phyloP scores from a whole-genome alignment of 352 stramenopile genomes.

The Phytophthora cactorum region DNA sequence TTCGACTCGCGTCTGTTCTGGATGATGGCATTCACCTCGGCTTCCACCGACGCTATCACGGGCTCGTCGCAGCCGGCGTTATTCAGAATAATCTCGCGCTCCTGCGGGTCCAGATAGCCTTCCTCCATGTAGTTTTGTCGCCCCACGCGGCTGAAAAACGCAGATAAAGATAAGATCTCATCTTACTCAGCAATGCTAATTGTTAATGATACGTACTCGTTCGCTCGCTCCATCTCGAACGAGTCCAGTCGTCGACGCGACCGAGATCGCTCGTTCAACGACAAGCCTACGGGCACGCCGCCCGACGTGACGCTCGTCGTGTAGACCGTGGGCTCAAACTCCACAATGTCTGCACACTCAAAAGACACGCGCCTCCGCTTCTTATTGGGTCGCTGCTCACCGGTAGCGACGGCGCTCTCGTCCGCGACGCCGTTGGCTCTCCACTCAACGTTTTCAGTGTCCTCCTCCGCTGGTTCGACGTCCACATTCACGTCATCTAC shows the following conservation, averaged over 20 bases:
- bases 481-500: constrained; percentile 23
- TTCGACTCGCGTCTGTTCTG: constrained; percentile 82
- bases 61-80: constrained; percentile 79
- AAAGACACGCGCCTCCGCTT: constrained; percentile 77
- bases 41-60: constrained; percentile 75
- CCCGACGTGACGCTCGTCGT: constrained; percentile 84
- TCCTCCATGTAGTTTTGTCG: constrained; percentile 89
- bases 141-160: constrained; percentile 48
- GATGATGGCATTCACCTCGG: constrained; percentile 87
- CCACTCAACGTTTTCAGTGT: constrained; percentile 34
- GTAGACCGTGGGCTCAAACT: constrained; percentile 86
- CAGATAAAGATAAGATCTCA: constrained; percentile 2
- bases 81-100: constrained; percentile 78
- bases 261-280: constrained; percentile 75
- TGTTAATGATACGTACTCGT: constrained; percentile 49
- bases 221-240: constrained; percentile 76
- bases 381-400: constrained; percentile 49
- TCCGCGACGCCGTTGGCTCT: constrained; percentile 20
- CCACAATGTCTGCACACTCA: constrained; percentile 83
- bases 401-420: constrained; percentile 1
- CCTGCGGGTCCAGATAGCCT: constrained; percentile 79
- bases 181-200: too few species aligned
- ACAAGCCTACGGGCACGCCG: constrained; percentile 78
- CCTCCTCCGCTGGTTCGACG: constrained; percentile 14
- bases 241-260: constrained; percentile 80